Conservation (phyloP, 2,329 filamentous ascomycete species). For the Aureobasidium sp. region DNA sequence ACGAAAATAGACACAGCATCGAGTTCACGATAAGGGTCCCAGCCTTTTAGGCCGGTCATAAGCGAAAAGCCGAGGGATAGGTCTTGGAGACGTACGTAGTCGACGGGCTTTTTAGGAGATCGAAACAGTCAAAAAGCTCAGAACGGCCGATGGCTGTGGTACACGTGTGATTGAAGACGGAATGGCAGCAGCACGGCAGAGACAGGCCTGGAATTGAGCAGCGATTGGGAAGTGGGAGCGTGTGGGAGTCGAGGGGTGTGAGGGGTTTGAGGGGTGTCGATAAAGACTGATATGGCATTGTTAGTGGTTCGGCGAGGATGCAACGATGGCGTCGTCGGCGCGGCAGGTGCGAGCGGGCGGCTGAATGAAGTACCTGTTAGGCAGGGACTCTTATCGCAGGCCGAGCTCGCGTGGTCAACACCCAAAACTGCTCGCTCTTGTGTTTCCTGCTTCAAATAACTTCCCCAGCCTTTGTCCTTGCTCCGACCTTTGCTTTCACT, state of each 20-base stretch:
- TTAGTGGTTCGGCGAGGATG: neutral
- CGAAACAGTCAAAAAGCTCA: neutral
- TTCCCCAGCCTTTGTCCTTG: conserved; percentile 9
- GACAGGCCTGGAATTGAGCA: neutral
- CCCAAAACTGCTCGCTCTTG: conserved; percentile 8
- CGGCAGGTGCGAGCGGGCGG: conserved; percentile 11
- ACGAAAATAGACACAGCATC: conserved; percentile 9
- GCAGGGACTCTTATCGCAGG: conserved; percentile 17
- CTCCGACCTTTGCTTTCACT: conserved; percentile 8
- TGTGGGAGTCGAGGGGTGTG: neutral
- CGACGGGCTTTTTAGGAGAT: conserved; percentile 12
- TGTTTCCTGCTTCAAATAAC: conserved; percentile 9
- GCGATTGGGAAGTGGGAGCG: neutral
- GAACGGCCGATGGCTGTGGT: neutral
- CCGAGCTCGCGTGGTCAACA: conserved; percentile 15
- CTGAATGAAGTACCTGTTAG: conserved; percentile 10
- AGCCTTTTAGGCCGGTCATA: conserved; percentile 12
- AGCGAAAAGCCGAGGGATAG: conserved; percentile 13
- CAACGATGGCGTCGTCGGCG: conserved; percentile 6
- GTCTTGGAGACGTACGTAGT: conserved; percentile 2
- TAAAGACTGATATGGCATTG: conserved; percentile 10
- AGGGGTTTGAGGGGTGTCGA: neutral
- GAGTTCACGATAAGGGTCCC: conserved; percentile 8
- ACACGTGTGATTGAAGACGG: neutral
- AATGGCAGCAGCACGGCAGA: neutral